A percentile compares a stretch with the other conserved stretches of the same genome.
Conservation (phyloP, 768 basidiomycete genomes). For the Pleurotus pulmonarius region DNA sequence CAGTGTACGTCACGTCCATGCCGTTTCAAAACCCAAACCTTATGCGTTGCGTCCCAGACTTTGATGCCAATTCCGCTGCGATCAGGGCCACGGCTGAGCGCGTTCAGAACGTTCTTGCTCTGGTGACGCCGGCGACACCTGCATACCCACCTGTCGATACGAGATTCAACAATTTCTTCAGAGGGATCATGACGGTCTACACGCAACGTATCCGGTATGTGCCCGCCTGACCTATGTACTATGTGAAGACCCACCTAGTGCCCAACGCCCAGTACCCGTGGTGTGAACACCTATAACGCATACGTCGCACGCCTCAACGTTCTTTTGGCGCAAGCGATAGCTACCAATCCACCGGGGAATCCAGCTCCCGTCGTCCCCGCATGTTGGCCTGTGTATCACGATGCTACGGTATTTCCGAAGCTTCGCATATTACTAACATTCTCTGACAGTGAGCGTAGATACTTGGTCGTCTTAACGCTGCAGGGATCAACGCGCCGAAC, state of each 20-base stretch:
- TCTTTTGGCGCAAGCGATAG: neutral
- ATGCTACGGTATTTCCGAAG: neutral
- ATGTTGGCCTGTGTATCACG: conserved; percentile 2
- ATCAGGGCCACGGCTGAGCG: neutral
- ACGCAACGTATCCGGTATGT: neutral
- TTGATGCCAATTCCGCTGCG: neutral
- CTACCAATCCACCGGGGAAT: neutral
- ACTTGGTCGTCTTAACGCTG: neutral
- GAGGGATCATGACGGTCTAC: neutral
- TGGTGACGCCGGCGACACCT: neutral
- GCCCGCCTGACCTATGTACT: neutral
- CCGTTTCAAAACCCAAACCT: neutral
- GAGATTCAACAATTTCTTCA: conserved; percentile 1
- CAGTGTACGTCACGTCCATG: neutral
- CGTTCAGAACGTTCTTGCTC: neutral
- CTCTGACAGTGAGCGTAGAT: neutral
- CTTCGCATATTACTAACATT: neutral
- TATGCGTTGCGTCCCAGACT: neutral
- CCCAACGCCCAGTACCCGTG: neutral
- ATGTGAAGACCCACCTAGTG: neutral
- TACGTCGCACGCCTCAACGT: neutral
- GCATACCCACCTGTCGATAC: neutral
- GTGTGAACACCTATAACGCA: neutral
- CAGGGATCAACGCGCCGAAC: neutral
- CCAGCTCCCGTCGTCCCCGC: neutral